Base-by-base conservation (phyloP, 495 filamentous ascomycete species). In the Astrothelium subdiscretum region DNA sequence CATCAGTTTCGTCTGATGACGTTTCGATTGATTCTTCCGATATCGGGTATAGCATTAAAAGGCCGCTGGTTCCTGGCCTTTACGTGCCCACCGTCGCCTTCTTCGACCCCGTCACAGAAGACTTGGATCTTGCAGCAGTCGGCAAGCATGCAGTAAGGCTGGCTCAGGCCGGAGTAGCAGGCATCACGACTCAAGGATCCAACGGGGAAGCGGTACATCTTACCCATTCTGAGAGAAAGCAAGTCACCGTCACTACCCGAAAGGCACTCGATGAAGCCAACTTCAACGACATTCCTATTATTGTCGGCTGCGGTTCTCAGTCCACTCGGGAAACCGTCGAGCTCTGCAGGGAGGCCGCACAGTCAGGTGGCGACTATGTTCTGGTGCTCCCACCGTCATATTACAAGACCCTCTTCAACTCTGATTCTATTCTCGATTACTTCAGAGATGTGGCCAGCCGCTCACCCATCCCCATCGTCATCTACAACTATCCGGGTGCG, bases 401-500 rank as follows among this genome's bases (percentile, higher is more conserved):
- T 75, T 97, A 95, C 76, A 82, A 84, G 66, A 71, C 82, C 11
- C 78, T 92, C 24, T 79, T 86, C 65, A 78, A 63, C 22, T 62
- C 94, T 75, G 80, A 81, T 31, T 80, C 82, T 18, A 70, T 95
- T 52, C 71, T 86, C 51, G 80, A 85, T 32, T 92, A 87, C 76
- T 96, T 95, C 81, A 79, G 76, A 40, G 79, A 83, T 43, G 88
- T 96, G 27, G 91, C 91, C 29, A 82, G 86, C 68, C 82, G 83
- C 8, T 94, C 89, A 0, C 92, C 91, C 4, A 81, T 97, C 54
- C 92, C 91, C 0, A 81, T 97, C 62, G 78, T 96, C 63, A 91
- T 97, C 71, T 97, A 97, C 79, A 97, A 96, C 77, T 97, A 86
- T 75, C 91, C 91, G 31, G 89, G 84, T 20, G 92, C 88, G 2